Evolutionary conservation across 345 rosid species (phyloP), one percentile per base, ranked within the genome.

Genomic region (Euclidium syriacum): DNA sequence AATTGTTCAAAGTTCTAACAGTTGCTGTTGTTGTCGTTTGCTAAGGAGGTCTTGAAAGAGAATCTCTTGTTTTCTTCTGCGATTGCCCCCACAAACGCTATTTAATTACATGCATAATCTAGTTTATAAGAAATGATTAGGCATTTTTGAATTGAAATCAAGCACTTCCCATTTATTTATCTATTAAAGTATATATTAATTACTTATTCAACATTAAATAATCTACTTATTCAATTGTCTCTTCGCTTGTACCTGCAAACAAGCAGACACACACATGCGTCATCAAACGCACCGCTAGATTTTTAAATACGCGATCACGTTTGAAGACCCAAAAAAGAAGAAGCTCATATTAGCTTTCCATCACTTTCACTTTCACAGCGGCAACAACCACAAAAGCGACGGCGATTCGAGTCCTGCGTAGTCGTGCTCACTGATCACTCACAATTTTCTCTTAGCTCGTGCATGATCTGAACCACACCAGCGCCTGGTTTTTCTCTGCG

Each of bases 21-120:
- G 7, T 63, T 14, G 64, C 38, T 54, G 44, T 38, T 63, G 70
- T 48, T 71, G 70, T 71, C 70, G 52, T 48, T 44, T 69, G 17
- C 15, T 43, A 6, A 2, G 4, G 12, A 18, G 30, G 8, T 6
- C 15, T 24, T 58, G 6, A 23, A 20, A 34, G 18, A 40, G 46
- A 41, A 58, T 59, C 59, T 68, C 60, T 58, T 42, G 46, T 51
- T 41, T 47, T 35, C 60, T 19, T 36, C 9, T 46, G 15, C 25
- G 1, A 6, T 12, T 46, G 58, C 14, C 69, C 63, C 68, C 50
- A 53, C 40, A 44, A 54, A 12, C 47, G 17, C 32, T 33, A 52
- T 34, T 49, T 10, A 38, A 25, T 54, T 36, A 54, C 24, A 39
- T 10, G 0, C 44, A 18, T 65, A 38, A 18, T 50, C 49, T 39